Percentiles rank a stretch among this genome's conserved stretches.
Conservation (phyloP, 805 yeast genomes). For the Pichia californica region DNA sequence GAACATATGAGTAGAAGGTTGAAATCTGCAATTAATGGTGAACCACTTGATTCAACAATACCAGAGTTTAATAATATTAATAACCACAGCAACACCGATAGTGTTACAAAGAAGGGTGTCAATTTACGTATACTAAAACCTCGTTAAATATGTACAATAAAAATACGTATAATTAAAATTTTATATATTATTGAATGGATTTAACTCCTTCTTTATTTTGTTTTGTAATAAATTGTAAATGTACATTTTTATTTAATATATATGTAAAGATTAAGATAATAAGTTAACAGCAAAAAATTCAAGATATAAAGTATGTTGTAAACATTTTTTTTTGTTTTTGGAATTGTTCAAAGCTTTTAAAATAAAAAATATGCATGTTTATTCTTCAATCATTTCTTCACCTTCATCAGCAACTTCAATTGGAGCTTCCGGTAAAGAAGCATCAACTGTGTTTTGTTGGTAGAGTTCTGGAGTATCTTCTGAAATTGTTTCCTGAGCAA, state of each 20-base stretch:
- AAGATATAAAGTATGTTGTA: too few relatives aligned
- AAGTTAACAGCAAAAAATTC: too few relatives aligned
- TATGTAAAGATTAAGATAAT: not conserved
- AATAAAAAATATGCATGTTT: not conserved
- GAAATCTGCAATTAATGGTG: not conserved
- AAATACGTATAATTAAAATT: too few relatives aligned
- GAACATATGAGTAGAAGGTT: slow-evolving; percentile 4
- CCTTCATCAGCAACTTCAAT: slow-evolving; percentile 12
- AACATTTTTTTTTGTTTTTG: too few relatives aligned
- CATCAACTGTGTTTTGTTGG: slow-evolving; percentile 3
- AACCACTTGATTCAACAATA: not conserved
- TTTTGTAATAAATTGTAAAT: not conserved
- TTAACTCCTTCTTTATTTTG: too few relatives aligned
- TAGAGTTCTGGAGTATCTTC: too few relatives aligned
- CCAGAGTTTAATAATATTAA: not conserved
- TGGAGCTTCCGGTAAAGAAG: not conserved
- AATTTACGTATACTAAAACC: slow-evolving; percentile 53
- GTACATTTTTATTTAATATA: not conserved
- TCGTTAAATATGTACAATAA: too few relatives aligned
- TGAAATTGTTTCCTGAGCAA: too few relatives aligned
- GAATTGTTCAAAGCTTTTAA: too few relatives aligned
- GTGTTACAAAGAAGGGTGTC: slow-evolving; percentile 33
- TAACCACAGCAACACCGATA: not conserved
- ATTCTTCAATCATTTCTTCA: slow-evolving; percentile 24
- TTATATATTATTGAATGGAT: too few relatives aligned